Base-by-base conservation (phyloP, 106 monocot genomes). In the Platanthera zijinensis region DNA sequence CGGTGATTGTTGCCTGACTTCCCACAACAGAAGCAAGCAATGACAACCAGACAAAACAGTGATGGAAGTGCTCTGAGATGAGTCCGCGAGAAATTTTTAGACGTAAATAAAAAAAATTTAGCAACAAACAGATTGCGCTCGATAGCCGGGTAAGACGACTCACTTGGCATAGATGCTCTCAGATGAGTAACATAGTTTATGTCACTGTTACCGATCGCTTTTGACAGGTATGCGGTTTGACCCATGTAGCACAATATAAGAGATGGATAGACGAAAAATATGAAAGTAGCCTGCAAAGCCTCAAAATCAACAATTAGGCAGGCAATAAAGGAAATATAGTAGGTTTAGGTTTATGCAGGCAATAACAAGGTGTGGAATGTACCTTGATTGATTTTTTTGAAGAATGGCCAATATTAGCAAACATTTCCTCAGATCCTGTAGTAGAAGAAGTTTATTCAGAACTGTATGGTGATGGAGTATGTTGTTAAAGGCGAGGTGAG, bases 1-100 rank as follows among this genome's bases (percentile, higher is more conserved):
- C 84, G 10, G 84, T 74, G 51, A 84, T 84, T 76, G 76, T 81
- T 2, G 84, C 84, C 69, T 84, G 84, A 32, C 84, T 84, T 67
- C 79, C 84, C 54, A 84, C 76, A 45, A 81, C 78, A 7, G 84
- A 45, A 28, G 81, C 80, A 39, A 39, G 39, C 39, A 39, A 39
- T 39, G 52, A 52, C 7, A 52, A 52, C 52, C 52, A 52, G 7
- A 7, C 52, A 52, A 52, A 52, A 5, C 0, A 52, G 52, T 12
- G 52, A 52, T 9, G 52, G 52, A 52, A 12, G 52, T 52, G 52
- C 10, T 12, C 52, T 52, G 52, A 12, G 52, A 52, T 52, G 11
- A 52, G 10, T 0, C 52, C 7, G 11, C 10, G 6, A 52, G 10
- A 7, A 52, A 52, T 7, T 12, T 52, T 9, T 52, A 52, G 52